Conservation (phyloP, 2,329 filamentous ascomycete species). For the Penicillium sp. region DNA sequence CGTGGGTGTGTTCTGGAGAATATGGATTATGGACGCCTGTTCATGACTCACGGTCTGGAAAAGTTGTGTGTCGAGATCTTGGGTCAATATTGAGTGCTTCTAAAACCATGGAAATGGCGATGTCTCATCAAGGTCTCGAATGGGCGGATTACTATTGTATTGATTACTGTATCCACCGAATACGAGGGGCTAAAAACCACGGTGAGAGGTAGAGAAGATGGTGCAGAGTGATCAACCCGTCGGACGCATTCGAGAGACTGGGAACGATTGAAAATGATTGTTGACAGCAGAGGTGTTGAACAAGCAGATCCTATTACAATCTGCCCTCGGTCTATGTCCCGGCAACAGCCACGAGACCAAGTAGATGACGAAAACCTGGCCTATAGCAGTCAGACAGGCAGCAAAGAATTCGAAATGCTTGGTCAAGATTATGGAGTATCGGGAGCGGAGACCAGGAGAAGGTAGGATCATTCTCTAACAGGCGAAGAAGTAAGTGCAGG, state of each 20-base stretch:
- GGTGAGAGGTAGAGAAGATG: not conserved
- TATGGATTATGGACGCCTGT: conserved; percentile 5
- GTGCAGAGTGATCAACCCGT: not conserved
- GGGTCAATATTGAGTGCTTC: too few relatives aligned
- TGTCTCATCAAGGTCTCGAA: not conserved
- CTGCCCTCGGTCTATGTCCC: not conserved
- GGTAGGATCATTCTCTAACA: not conserved
- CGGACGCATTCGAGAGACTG: not conserved
- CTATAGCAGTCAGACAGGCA: not conserved
- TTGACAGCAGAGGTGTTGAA: not conserved
- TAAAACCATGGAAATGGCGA: not conserved
- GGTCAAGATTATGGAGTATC: not conserved
- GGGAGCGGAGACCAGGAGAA: not conserved
- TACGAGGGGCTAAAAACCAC: not conserved
- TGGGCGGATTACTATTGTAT: not conserved
- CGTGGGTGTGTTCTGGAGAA: not conserved
- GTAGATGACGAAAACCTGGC: not conserved
- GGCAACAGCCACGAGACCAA: too few relatives aligned
- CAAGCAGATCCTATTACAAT: not conserved
- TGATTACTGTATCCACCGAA: not conserved
- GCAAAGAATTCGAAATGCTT: not conserved
- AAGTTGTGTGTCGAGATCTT: not conserved
- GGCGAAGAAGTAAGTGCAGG: not conserved
- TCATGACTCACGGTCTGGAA: conserved; percentile 15
- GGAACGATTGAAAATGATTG: not conserved